A percentile compares a stretch with the other conserved stretches of the same genome.
phyloP scores from a whole-genome alignment of 2,329 filamentous ascomycete genomes.

The Neonectria hederae region DNA sequence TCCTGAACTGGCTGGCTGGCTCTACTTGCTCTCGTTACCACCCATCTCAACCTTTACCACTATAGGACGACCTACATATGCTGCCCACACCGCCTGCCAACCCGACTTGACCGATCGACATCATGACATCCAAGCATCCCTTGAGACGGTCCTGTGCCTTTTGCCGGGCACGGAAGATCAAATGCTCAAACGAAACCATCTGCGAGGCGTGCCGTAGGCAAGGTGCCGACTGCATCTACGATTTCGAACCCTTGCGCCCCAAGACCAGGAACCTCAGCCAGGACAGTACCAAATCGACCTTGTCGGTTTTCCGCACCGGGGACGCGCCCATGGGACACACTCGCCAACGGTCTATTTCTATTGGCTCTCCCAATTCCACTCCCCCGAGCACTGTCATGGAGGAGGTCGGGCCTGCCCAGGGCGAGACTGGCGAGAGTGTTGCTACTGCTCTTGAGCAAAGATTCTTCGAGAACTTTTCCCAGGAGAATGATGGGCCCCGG shows the following conservation, averaged over 20 bases:
- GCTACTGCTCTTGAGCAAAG: constrained; percentile 43
- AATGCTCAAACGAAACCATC: constrained; percentile 51
- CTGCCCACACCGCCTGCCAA: constrained; percentile 4
- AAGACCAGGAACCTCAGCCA: constrained; percentile 43
- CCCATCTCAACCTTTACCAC: neutral
- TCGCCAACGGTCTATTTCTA: constrained; percentile 40
- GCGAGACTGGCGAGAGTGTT: constrained; percentile 40
- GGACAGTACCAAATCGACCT: constrained; percentile 36
- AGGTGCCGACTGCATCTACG: constrained; percentile 51
- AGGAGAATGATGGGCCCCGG: constrained; percentile 18
- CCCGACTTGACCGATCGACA: constrained; percentile 14
- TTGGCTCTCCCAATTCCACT: constrained; percentile 38
- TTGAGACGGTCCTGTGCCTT: constrained; percentile 49
- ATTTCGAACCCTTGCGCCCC: constrained; percentile 47
- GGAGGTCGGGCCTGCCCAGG: constrained; percentile 22
- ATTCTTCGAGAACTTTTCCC: constrained; percentile 44
- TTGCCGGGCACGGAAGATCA: constrained; percentile 51
- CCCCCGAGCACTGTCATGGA: constrained; percentile 36
- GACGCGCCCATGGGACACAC: constrained; percentile 29
- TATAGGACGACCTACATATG: constrained; percentile 15
- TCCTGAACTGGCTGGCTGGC: constrained; percentile 3
- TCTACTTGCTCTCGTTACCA: constrained; percentile 12
- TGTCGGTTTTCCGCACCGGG: constrained; percentile 25
- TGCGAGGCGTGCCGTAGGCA: constrained; percentile 50
- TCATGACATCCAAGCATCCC: constrained; percentile 46